Percentiles rank a stretch among this genome's conserved stretches.
Evolutionary conservation across 1,284 basidiomycete genomes (phyloP).

Genomic region (Ceratobasidium sp.): DNA sequence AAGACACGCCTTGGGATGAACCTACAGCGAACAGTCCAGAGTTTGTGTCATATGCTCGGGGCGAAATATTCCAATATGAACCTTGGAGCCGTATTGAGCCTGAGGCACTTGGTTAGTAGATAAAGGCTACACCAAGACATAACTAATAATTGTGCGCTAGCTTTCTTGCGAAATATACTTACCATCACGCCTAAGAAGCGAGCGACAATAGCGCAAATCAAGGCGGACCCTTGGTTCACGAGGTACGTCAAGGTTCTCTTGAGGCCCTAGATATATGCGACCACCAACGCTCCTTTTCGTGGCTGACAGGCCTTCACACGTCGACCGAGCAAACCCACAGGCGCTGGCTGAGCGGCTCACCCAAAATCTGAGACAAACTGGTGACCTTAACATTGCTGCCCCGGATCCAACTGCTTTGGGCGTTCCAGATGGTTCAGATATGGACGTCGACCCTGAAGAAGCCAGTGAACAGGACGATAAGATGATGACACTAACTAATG

Average conservation of each 20-base stretch:
- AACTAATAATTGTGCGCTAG: conserved; percentile 41
- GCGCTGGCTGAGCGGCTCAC: conserved; percentile 40
- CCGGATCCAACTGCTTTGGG: conserved; percentile 30
- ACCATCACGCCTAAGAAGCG: conserved; percentile 89
- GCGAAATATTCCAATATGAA: conserved; percentile 74
- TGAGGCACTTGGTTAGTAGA: conserved; percentile 64
- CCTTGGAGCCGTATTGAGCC: conserved; percentile 82
- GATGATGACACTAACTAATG: conserved; percentile 40
- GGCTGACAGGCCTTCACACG: conserved; percentile 36
- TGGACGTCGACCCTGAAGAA: conserved; percentile 23
- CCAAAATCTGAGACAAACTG: conserved; percentile 29
- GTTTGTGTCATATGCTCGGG: conserved; percentile 76
- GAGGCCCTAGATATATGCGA: neutral
- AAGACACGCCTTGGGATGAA: conserved; percentile 98
- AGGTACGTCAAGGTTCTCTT: conserved; percentile 41
- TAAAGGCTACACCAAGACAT: neutral
- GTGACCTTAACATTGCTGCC: conserved; percentile 40
- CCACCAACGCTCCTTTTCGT: neutral
- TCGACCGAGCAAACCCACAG: conserved; percentile 37
- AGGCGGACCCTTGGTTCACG: conserved; percentile 75
- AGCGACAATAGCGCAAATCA: conserved; percentile 82
- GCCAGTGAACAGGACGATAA: conserved; percentile 33
- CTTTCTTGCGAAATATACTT: conserved; percentile 58
- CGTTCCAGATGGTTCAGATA: neutral
- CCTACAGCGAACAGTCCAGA: conserved; percentile 82